A percentile compares a stretch with the other conserved stretches of the same genome.
Conservation (phyloP, 73 alveolate species). For the Paramecium caudatum region DNA sequence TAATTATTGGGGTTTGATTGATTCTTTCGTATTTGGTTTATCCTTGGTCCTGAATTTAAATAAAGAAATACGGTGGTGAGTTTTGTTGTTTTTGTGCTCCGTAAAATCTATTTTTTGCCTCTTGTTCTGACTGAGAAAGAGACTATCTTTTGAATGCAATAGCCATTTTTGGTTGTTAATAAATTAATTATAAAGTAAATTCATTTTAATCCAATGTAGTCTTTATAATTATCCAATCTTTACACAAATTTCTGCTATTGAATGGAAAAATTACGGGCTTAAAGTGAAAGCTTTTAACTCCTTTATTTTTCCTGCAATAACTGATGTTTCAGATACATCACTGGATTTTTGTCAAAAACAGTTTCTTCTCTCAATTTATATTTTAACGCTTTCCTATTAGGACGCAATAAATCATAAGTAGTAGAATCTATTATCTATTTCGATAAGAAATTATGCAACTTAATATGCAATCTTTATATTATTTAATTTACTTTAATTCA, state of each 20-base stretch:
- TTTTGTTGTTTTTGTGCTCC: background rate
- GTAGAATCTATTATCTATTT: constrained; percentile 17
- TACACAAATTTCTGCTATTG: constrained; percentile 27
- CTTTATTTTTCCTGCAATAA: background rate
- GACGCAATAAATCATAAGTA: background rate
- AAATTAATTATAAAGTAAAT: background rate
- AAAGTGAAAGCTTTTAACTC: background rate
- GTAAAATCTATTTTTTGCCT: constrained; percentile 44
- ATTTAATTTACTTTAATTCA: background rate
- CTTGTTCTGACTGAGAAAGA: constrained; percentile 28
- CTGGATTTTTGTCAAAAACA: constrained; percentile 34
- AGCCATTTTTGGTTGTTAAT: constrained; percentile 59
- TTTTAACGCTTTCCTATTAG: constrained; percentile 16
- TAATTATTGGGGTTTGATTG: background rate
- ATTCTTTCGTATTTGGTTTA: background rate
- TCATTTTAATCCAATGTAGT: constrained; percentile 19
- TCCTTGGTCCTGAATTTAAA: constrained; percentile 1
- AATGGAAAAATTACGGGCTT: constrained; percentile 44
- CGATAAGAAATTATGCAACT: background rate
- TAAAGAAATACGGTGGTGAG: background rate
- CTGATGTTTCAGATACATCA: constrained; percentile 24
- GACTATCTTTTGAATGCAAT: constrained; percentile 36
- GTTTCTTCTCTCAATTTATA: constrained; percentile 18
- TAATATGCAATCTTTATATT: background rate
- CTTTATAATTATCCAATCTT: constrained; percentile 19